These are phyloP conservation scores for Blastocystis sp. DNA, from an alignment of 352 stramenopile species.

Conservation along the genomic window DNA sequence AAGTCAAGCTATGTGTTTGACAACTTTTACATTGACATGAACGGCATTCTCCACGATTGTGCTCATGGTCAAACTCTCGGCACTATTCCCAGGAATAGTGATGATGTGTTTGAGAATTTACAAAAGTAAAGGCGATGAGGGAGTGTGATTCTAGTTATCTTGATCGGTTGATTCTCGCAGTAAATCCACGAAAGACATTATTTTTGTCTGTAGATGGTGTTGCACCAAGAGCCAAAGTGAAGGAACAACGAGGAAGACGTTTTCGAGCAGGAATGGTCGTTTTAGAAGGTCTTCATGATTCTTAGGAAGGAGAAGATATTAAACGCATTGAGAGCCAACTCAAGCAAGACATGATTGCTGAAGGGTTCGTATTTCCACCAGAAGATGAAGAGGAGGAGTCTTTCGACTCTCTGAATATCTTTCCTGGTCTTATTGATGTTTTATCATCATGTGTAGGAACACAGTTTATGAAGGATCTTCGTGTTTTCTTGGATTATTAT, in stretches of 20 bases:
- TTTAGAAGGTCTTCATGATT: slow-evolving; percentile 68
- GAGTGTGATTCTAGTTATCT: slow-evolving; percentile 68
- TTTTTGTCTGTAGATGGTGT: slow-evolving; percentile 82
- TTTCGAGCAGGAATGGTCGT: slow-evolving; percentile 78
- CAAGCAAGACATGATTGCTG: slow-evolving; percentile 75
- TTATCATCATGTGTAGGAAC: slow-evolving; percentile 67
- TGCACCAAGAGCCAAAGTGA: slow-evolving; percentile 80
- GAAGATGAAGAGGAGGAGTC: slow-evolving; percentile 68
- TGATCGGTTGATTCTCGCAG: slow-evolving; percentile 75
- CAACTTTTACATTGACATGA: slow-evolving; percentile 84
- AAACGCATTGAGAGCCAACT: slow-evolving; percentile 76
- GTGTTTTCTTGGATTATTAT: slow-evolving; percentile 79
- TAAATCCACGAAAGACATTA: slow-evolving; percentile 77
- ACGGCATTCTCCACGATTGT: slow-evolving; percentile 80
- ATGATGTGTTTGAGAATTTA: slow-evolving; percentile 79
- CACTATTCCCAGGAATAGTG: slow-evolving; percentile 74
- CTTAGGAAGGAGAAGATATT: slow-evolving; percentile 74
- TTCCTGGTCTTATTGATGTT: not conserved
- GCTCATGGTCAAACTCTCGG: slow-evolving; percentile 75
- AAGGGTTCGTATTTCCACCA: slow-evolving; percentile 73
- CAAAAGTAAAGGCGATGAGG: slow-evolving; percentile 69
- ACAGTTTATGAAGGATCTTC: slow-evolving; percentile 80
- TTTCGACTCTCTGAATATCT: slow-evolving; percentile 68
- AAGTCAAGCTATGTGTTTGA: slow-evolving; percentile 67
- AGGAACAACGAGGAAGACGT: slow-evolving; percentile 79